Percentiles rank a stretch among this genome's conserved stretches.
Conservation (phyloP, 805 yeast genomes). For the Danielia oregonensis region DNA sequence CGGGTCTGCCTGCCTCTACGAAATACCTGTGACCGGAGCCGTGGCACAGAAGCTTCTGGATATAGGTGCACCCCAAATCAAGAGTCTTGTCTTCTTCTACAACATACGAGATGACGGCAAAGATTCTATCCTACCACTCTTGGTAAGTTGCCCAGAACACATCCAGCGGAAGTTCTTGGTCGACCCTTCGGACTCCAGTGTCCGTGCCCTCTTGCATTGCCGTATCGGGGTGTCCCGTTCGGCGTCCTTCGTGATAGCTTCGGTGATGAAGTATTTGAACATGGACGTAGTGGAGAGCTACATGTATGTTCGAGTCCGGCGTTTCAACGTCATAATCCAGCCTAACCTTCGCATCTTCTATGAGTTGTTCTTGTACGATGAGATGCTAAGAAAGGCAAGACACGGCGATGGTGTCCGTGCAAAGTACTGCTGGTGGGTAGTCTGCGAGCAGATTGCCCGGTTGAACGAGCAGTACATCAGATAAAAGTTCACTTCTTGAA, state of each 20-base stretch:
- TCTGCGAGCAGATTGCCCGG: slow-evolving; percentile 12
- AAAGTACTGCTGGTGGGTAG: slow-evolving; percentile 13
- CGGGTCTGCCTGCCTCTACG: slow-evolving; percentile 9
- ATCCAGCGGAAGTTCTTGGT: slow-evolving; percentile 27
- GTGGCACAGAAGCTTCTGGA: slow-evolving; percentile 7
- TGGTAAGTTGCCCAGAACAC: slow-evolving; percentile 25
- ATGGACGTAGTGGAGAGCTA: slow-evolving; percentile 11
- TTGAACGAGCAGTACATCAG: slow-evolving; percentile 11
- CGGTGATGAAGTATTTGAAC: slow-evolving; percentile 11
- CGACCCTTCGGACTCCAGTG: slow-evolving; percentile 11
- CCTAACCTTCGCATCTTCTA: slow-evolving; percentile 39
- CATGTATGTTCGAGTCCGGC: slow-evolving; percentile 12
- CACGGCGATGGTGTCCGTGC: slow-evolving; percentile 3
- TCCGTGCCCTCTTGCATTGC: slow-evolving; percentile 10
- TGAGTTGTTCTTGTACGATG: slow-evolving; percentile 14
- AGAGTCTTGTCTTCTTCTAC: slow-evolving; percentile 25
- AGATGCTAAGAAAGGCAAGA: slow-evolving; percentile 13
- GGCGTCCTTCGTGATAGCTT: slow-evolving; percentile 11
- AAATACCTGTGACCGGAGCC: slow-evolving; percentile 8
- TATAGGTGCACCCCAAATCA: slow-evolving; percentile 11
- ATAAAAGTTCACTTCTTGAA: too few species aligned
- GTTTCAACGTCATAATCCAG: slow-evolving; percentile 27
- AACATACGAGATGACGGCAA: slow-evolving; percentile 38
- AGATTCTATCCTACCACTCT: slow-evolving; percentile 28
- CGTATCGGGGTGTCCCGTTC: slow-evolving; percentile 14